Conservation (phyloP, 345 rosid genomes). For the Brassica cretica region DNA sequence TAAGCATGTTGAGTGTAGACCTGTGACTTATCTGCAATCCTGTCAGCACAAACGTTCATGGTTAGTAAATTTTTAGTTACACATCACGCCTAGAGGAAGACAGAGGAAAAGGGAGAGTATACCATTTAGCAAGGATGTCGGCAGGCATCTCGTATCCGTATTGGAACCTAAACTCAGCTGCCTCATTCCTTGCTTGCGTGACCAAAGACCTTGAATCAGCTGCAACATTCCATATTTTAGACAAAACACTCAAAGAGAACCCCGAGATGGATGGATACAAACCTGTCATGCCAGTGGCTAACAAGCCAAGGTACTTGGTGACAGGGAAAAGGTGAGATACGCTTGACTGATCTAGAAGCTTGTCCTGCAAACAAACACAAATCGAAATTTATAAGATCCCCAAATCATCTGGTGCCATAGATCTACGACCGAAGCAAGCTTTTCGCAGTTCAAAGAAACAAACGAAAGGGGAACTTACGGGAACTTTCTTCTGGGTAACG, state of each 20-base stretch:
- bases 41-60: constrained; percentile 28
- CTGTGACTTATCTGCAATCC: constrained; percentile 98
- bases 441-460: not conserved
- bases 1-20: constrained; percentile 99
- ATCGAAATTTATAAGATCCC: not conserved
- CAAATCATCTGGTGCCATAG: constrained; percentile 6
- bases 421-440: constrained; percentile 2
- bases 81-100: not conserved
- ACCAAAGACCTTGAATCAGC: constrained; percentile 99
- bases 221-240: constrained; percentile 32
- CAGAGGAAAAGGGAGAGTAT: constrained; percentile 10
- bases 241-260: not conserved
- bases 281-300: constrained; percentile 99
- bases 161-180: constrained; percentile 93
- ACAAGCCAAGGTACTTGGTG: constrained; percentile 84
- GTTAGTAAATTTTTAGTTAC: constrained; percentile 3
- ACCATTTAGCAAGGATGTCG: constrained; percentile 79
- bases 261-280: not conserved
- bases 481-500: constrained; percentile 98
- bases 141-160: constrained; percentile 99
- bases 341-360: constrained; percentile 96
- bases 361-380: constrained; percentile 59
- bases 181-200: constrained; percentile 97
- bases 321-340: constrained; percentile 90
- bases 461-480: constrained; percentile 51